Conservation (phyloP, 2,329 filamentous ascomycete species). For the Chrysoporthe deuterocubensis region DNA sequence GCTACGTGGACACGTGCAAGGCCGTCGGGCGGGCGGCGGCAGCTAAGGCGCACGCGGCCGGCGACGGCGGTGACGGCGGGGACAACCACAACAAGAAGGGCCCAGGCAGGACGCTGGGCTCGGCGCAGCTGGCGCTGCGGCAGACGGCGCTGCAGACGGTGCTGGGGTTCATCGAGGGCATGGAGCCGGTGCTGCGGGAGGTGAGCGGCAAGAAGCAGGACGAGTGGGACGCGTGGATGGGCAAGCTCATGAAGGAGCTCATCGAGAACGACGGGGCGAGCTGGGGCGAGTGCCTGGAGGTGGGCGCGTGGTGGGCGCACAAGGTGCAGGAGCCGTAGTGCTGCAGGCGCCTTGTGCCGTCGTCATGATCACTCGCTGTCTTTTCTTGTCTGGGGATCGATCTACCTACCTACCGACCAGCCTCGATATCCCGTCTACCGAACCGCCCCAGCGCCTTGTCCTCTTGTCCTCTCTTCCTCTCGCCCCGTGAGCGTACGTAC, state of each 20-base stretch:
- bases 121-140: conserved; percentile 74
- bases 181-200: conserved; percentile 83
- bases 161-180: conserved; percentile 80
- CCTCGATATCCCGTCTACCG: too few species aligned
- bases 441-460: too few species aligned
- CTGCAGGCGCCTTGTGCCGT: neutral
- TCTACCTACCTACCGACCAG: too few species aligned
- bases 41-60: conserved; percentile 36
- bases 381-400: neutral
- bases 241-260: conserved; percentile 83
- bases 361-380: neutral
- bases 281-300: conserved; percentile 83
- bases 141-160: conserved; percentile 81
- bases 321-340: conserved; percentile 54
- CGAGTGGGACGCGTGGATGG: conserved; percentile 90
- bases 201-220: conserved; percentile 85
- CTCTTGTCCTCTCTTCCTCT: too few species aligned
- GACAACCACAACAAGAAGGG: conserved; percentile 32
- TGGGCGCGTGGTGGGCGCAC: conserved; percentile 87
- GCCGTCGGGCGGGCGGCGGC: conserved; percentile 35
- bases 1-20: conserved; percentile 60
- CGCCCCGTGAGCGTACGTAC: too few species aligned
- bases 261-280: conserved; percentile 77
- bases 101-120: conserved; percentile 57
- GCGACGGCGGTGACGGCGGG: conserved; percentile 38